phyloP scores from a whole-genome alignment of 2,329 filamentous ascomycete species.

The Xylariaceae sp. region DNA sequence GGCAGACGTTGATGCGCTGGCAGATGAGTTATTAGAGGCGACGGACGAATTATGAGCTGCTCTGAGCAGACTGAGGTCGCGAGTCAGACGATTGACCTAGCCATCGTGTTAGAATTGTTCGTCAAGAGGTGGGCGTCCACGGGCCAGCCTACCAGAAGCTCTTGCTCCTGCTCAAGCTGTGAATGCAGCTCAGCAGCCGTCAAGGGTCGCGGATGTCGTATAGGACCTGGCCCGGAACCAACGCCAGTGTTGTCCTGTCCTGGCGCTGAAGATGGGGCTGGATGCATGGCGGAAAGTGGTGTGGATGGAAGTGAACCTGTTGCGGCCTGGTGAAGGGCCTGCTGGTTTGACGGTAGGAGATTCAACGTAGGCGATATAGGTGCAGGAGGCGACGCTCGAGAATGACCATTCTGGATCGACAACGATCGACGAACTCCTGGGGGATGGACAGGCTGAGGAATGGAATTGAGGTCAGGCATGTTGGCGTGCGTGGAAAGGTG shows the following conservation, averaged over 20 bases:
- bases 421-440: slow-evolving; percentile 49
- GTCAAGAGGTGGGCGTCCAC: background rate
- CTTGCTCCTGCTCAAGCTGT: slow-evolving; percentile 92
- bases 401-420: slow-evolving; percentile 42
- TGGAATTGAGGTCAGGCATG: slow-evolving; percentile 55
- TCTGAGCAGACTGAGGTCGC: slow-evolving; percentile 84
- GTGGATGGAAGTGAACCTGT: slow-evolving; percentile 39
- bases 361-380: slow-evolving; percentile 51
- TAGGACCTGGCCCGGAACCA: slow-evolving; percentile 66
- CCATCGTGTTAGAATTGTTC: slow-evolving; percentile 1
- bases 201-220: slow-evolving; percentile 84
- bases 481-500: too few species aligned
- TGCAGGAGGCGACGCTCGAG: slow-evolving; percentile 29
- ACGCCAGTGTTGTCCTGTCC: slow-evolving; percentile 48
- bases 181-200: slow-evolving; percentile 88
- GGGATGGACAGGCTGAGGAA: slow-evolving; percentile 53
- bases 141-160: slow-evolving; percentile 71
- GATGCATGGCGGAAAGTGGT: slow-evolving; percentile 32
- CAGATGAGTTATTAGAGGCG: slow-evolving; percentile 66
- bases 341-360: slow-evolving; percentile 57
- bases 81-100: slow-evolving; percentile 88
- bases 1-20: slow-evolving; percentile 54
- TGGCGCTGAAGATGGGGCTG: slow-evolving; percentile 33
- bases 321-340: slow-evolving; percentile 46
- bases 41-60: slow-evolving; percentile 68